These are phyloP conservation scores for Hibiscus syriacus DNA, from an alignment of 345 rosid species.

Conservation along the genomic window DNA sequence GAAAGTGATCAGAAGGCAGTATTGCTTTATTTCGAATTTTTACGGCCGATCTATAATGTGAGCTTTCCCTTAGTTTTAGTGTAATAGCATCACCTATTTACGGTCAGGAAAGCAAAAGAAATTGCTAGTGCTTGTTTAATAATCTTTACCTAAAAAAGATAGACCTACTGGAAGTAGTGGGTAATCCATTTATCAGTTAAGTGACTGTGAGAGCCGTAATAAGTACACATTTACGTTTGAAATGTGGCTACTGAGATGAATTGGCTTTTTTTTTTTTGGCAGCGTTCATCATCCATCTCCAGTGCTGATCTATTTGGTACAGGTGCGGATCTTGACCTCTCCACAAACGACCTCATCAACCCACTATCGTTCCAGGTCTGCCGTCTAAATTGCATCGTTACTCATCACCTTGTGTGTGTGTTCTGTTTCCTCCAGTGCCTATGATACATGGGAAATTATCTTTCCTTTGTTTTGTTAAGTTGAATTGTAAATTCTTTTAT, in stretches of 20 bases:
- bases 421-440: no score
- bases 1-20: background rate
- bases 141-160: background rate
- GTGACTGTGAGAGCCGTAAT: background rate
- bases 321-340: constrained; percentile 43
- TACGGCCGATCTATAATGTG: background rate
- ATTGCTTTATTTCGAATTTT: background rate
- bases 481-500: background rate
- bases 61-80: background rate
- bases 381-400: background rate
- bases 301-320: constrained; percentile 92
- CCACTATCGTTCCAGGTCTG: constrained; percentile 85
- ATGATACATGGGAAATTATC: background rate
- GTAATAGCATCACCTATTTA: background rate
- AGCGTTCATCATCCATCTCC: constrained; percentile 91
- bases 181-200: background rate
- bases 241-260: background rate
- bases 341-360: constrained; percentile 81
- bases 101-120: background rate
- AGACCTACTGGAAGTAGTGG: background rate
- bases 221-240: background rate
- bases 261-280: background rate
- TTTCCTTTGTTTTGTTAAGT: background rate
- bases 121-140: background rate
- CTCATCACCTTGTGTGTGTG: background rate